Conservation (phyloP, 1,139 yeast species). For the Pichia sp. region DNA sequence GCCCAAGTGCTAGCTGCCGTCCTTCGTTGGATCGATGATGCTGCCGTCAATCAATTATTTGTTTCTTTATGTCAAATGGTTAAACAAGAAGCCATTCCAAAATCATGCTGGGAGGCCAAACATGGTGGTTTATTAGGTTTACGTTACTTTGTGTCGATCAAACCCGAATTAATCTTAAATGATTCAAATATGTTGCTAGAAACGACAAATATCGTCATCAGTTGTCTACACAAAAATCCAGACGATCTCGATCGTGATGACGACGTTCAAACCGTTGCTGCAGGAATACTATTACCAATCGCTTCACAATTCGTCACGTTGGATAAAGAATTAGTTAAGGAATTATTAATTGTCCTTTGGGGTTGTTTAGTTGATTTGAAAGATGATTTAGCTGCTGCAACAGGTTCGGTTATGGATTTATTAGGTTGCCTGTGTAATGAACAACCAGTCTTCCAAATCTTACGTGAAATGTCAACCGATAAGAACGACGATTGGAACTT, state of each 20-base stretch:
- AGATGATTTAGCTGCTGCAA: constrained; percentile 92
- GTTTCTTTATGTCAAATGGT: constrained; percentile 66
- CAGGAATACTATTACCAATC: constrained; percentile 88
- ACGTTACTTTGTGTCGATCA: constrained; percentile 86
- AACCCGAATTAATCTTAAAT: constrained; percentile 70
- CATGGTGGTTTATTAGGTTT: constrained; percentile 98
- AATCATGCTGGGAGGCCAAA: constrained; percentile 89
- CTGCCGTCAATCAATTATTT: constrained; percentile 59
- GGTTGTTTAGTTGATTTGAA: constrained; percentile 77
- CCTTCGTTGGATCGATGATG: constrained; percentile 65
- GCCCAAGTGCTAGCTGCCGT: constrained; percentile 95
- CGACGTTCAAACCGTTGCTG: constrained; percentile 97
- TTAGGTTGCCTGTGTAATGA: constrained; percentile 86
- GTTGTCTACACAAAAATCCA: constrained; percentile 50
- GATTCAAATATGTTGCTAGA: constrained; percentile 61
- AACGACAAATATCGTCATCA: constrained; percentile 81
- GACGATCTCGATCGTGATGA: constrained; percentile 69
- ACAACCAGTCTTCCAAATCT: constrained; percentile 68
- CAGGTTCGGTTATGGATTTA: constrained; percentile 95
- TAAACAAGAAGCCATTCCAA: constrained; percentile 51
- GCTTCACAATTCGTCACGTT: constrained; percentile 78
- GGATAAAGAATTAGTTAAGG: constrained; percentile 58
- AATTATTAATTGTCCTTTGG: constrained; percentile 81
- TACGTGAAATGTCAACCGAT: constrained; percentile 55
- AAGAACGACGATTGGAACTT: constrained; percentile 50